These are phyloP conservation scores for Royoungia palumana DNA, from an alignment of 768 basidiomycete species.

Conservation along the genomic window DNA sequence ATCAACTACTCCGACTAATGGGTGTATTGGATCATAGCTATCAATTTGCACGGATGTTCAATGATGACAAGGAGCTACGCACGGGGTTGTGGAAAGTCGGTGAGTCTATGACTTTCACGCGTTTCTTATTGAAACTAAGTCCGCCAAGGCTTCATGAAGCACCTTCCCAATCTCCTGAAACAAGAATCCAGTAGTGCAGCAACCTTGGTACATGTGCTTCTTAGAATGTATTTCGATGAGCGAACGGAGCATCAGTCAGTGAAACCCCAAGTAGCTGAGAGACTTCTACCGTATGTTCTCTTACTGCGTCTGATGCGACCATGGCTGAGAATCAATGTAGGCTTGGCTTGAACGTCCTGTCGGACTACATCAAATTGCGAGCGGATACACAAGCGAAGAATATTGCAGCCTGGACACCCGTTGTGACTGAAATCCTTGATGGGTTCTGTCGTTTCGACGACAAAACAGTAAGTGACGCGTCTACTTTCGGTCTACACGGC, in stretches of 20 bases:
- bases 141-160: constrained; percentile 95
- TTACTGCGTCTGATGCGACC: not conserved
- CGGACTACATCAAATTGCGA: constrained; percentile 87
- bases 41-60: constrained; percentile 95
- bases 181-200: constrained; percentile 98
- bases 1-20: constrained; percentile 91
- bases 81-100: constrained; percentile 99
- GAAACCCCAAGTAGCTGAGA: constrained; percentile 73
- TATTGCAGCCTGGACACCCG: constrained; percentile 97
- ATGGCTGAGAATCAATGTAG: constrained; percentile 39
- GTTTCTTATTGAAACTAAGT: constrained; percentile 2
- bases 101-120: constrained; percentile 41
- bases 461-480: constrained; percentile 67
- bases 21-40: constrained; percentile 95
- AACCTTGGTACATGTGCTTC: constrained; percentile 85
- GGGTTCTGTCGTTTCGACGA: constrained; percentile 90
- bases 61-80: constrained; percentile 95
- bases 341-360: constrained; percentile 81
- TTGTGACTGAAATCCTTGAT: constrained; percentile 89
- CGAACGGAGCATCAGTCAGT: constrained; percentile 85
- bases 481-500: not conserved
- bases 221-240: constrained; percentile 92
- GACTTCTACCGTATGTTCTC: constrained; percentile 60
- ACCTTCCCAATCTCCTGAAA: constrained; percentile 93
- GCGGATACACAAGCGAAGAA: constrained; percentile 92